Conservation (phyloP, 2,329 filamentous ascomycete species). For the Cercospora canescens region DNA sequence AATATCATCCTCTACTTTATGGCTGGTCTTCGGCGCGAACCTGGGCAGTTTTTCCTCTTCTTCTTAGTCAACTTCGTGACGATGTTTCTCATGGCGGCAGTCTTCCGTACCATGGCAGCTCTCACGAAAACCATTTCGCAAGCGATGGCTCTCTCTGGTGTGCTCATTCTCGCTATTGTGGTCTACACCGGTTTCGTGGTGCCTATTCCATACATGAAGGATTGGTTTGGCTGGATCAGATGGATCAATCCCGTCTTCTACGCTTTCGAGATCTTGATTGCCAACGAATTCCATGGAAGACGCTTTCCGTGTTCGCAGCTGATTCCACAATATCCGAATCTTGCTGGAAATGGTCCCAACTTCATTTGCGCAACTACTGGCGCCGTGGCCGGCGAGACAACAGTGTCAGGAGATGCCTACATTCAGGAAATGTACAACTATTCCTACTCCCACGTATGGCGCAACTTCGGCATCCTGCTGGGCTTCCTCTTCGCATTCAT, state of each 20-base stretch:
- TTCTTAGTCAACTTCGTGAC: slow-evolving; percentile 62
- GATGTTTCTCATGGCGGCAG: slow-evolving; percentile 56
- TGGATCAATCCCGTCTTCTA: slow-evolving; percentile 62
- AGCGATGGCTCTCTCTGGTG: slow-evolving; percentile 59
- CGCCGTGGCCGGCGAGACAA: slow-evolving; percentile 39
- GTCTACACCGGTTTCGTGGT: slow-evolving; percentile 59
- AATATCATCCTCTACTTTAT: slow-evolving; percentile 62
- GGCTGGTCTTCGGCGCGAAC: slow-evolving; percentile 44
- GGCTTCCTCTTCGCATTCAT: slow-evolving; percentile 67
- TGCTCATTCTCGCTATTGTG: slow-evolving; percentile 57
- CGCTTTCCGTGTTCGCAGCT: slow-evolving; percentile 38
- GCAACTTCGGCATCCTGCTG: slow-evolving; percentile 68
- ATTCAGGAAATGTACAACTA: slow-evolving; percentile 39
- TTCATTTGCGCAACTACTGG: slow-evolving; percentile 43
- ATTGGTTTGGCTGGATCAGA: slow-evolving; percentile 56
- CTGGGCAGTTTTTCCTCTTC: slow-evolving; percentile 61
- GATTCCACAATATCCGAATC: slow-evolving; percentile 40
- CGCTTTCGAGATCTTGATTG: slow-evolving; percentile 61
- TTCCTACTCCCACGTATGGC: slow-evolving; percentile 43
- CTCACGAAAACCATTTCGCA: slow-evolving; percentile 62
- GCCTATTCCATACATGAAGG: slow-evolving; percentile 41
- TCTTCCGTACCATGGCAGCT: slow-evolving; percentile 62
- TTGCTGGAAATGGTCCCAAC: slow-evolving; percentile 26
- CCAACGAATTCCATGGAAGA: slow-evolving; percentile 52
- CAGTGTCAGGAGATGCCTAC: slow-evolving; percentile 43